Percentiles rank a stretch among this genome's conserved stretches.
Evolutionary conservation across 768 basidiomycete species (phyloP).

Genomic region (Pleurotus tuber-regium): DNA sequence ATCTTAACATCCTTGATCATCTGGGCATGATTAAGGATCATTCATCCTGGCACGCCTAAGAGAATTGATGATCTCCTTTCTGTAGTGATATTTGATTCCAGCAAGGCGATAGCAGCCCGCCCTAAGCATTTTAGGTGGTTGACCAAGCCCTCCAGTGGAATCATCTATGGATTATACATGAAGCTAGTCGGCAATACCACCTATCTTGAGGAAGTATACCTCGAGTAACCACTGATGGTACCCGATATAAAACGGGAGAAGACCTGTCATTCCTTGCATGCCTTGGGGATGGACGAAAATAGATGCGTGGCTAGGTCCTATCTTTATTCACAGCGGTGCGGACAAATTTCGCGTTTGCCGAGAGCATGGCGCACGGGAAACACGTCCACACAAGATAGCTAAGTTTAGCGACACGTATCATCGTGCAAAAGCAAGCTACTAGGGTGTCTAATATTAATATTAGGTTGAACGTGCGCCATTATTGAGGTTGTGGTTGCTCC

Average conservation of each 20-base stretch:
- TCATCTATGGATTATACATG: background rate
- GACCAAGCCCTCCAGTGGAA: background rate
- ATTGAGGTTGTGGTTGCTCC: too few relatives aligned
- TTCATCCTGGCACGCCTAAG: background rate
- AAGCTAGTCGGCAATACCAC: background rate
- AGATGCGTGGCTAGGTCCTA: too few relatives aligned
- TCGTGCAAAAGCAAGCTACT: background rate
- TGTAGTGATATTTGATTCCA: too few relatives aligned
- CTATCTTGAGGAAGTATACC: background rate
- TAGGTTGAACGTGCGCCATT: too few relatives aligned
- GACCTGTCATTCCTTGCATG: background rate
- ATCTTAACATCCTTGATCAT: background rate
- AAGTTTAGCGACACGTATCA: background rate
- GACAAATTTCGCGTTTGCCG: background rate
- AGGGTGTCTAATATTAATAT: too few relatives aligned
- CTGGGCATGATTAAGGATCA: background rate
- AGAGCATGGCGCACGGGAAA: background rate
- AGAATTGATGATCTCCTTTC: too few relatives aligned
- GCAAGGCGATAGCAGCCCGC: too few relatives aligned
- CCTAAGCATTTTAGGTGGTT: too few relatives aligned
- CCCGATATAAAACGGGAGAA: background rate
- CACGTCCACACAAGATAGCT: background rate
- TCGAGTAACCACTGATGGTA: background rate
- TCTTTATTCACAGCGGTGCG: too few relatives aligned
- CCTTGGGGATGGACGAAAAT: too few relatives aligned